phyloP scores from a whole-genome alignment of 2,329 filamentous ascomycete genomes.

The Scedosporium boydii region DNA sequence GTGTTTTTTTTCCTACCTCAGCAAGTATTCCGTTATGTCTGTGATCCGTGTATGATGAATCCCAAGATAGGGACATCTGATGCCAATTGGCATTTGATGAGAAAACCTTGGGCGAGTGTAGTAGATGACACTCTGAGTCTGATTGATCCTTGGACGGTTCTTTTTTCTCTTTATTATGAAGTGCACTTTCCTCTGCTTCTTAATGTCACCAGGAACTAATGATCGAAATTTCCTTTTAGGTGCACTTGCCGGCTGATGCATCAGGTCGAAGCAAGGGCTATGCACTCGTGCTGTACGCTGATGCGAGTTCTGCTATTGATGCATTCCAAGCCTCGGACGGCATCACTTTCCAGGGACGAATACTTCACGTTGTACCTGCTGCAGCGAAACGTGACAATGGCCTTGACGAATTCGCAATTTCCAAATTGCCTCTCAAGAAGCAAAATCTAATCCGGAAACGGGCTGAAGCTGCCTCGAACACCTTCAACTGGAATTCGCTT shows the following conservation, averaged over 20 bases:
- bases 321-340: conserved; percentile 77
- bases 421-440: conserved; percentile 88
- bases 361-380: conserved; percentile 83
- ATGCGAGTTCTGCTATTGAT: conserved; percentile 62
- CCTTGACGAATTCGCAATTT: conserved; percentile 80
- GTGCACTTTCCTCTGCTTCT: background rate
- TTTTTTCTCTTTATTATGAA: conserved; percentile 8
- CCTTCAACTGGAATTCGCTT: conserved; percentile 99
- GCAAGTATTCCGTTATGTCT: conserved; percentile 4
- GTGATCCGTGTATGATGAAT: conserved; percentile 64
- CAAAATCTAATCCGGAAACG: conserved; percentile 85
- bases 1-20: conserved; percentile 10
- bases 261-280: conserved; percentile 78
- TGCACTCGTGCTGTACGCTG: conserved; percentile 71
- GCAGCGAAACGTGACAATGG: conserved; percentile 71
- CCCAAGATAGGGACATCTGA: conserved; percentile 99
- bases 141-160: conserved; percentile 55
- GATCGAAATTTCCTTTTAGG: conserved; percentile 40
- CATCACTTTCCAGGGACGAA: conserved; percentile 81
- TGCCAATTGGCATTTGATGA: conserved; percentile 81
- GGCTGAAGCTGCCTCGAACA: conserved; percentile 64
- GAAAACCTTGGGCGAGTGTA: conserved; percentile 69
- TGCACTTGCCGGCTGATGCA: conserved; percentile 72
- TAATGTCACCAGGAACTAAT: conserved; percentile 26
- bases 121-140: conserved; percentile 45